phyloP scores from a whole-genome alignment of 1,139 yeast genomes.

The Sugiyamaella xylanicola region DNA sequence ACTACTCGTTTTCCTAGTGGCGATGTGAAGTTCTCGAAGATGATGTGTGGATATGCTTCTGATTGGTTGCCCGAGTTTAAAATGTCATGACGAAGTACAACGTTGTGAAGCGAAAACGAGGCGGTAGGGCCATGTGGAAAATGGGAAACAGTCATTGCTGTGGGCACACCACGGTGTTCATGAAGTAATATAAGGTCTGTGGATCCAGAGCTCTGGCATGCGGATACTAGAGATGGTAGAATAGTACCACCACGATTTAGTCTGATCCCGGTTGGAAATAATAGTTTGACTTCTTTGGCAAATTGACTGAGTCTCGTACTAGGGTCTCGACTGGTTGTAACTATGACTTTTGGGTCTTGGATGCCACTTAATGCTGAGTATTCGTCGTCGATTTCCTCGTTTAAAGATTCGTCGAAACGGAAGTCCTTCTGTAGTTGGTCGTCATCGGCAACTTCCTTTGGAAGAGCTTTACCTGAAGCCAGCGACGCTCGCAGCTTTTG shows the following conservation, averaged over 20 bases:
- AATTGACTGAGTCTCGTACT: conserved; percentile 82
- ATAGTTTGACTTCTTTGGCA: conserved; percentile 84
- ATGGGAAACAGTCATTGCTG: conserved; percentile 88
- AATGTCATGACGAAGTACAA: conserved; percentile 90
- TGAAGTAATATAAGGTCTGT: conserved; percentile 85
- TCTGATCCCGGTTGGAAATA: conserved; percentile 88
- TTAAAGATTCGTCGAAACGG: conserved; percentile 75
- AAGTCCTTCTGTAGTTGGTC: conserved; percentile 75
- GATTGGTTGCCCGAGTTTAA: conserved; percentile 82
- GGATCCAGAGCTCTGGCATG: conserved; percentile 74
- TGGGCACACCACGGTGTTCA: conserved; percentile 98
- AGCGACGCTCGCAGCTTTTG: conserved; percentile 84
- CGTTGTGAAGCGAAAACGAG: conserved; percentile 90
- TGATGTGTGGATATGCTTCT: conserved; percentile 91
- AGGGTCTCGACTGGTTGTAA: conserved; percentile 93
- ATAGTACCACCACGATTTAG: conserved; percentile 92
- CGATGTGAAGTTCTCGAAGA: conserved; percentile 88
- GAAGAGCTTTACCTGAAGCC: conserved; percentile 87
- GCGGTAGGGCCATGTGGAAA: conserved; percentile 99
- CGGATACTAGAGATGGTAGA: conserved; percentile 79
- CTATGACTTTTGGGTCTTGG: conserved; percentile 87
- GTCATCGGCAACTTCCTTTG: conserved; percentile 90
- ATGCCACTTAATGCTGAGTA: conserved; percentile 86
- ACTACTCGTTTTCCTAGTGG: conserved; percentile 82
- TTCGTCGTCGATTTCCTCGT: conserved; percentile 73